Conservation (phyloP, 2,329 filamentous ascomycete genomes). For the Botrytis elliptica region DNA sequence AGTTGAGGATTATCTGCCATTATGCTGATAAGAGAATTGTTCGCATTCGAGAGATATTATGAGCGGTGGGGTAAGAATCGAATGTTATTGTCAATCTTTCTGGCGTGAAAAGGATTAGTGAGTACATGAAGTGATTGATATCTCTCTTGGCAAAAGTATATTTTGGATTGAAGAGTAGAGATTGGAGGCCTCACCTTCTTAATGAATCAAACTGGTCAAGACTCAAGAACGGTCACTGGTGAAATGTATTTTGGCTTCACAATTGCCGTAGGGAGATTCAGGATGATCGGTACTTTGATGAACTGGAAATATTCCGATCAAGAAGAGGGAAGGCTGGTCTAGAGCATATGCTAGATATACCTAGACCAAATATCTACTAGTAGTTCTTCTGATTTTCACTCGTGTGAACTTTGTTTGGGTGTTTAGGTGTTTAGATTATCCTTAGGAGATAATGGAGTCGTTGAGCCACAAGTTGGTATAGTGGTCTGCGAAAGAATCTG, state of each 20-base stretch:
- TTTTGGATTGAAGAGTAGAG: neutral
- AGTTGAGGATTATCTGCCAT: conserved; percentile 15
- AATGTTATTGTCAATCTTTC: conserved; percentile 7
- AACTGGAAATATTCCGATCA: neutral
- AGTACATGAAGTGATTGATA: neutral
- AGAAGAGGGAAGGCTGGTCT: neutral
- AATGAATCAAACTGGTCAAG: neutral
- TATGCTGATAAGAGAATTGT: neutral
- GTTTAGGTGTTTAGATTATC: neutral
- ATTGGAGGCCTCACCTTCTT: neutral
- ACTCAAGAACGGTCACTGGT: neutral
- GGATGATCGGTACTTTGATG: neutral
- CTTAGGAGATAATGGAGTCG: neutral
- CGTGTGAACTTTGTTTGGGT: neutral
- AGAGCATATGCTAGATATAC: conserved; percentile 7
- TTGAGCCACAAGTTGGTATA: neutral
- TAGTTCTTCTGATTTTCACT: neutral
- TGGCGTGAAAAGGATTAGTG: neutral
- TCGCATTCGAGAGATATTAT: conserved; percentile 19
- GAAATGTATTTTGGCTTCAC: neutral
- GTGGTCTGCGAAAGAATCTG: neutral
- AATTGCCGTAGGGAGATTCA: neutral
- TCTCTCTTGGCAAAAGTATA: conserved; percentile 1
- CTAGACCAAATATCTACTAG: neutral
- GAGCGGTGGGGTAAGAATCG: conserved; percentile 30